phyloP scores from a whole-genome alignment of 2,329 filamentous ascomycete genomes.

The Teratosphaeria viscida region DNA sequence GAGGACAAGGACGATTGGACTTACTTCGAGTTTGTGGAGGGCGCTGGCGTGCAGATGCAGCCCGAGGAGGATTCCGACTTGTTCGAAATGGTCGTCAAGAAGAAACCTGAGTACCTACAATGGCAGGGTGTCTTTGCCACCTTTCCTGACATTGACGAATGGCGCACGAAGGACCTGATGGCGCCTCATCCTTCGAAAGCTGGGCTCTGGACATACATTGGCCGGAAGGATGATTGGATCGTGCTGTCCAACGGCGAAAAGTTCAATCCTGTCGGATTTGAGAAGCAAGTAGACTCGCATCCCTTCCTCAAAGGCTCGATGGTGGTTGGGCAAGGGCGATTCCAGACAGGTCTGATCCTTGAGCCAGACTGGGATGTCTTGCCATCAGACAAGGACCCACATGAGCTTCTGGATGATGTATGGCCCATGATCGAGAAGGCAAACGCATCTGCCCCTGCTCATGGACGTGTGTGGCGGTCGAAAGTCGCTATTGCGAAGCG shows the following conservation, averaged over 20 bases:
- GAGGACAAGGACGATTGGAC: constrained; percentile 2
- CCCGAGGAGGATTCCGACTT: background rate
- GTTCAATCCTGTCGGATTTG: constrained; percentile 14
- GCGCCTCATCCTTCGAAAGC: constrained; percentile 17
- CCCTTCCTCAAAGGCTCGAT: constrained; percentile 19
- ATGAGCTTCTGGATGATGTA: constrained; percentile 30
- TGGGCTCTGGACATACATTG: constrained; percentile 14
- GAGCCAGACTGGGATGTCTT: constrained; percentile 12
- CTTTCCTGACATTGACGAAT: constrained; percentile 23
- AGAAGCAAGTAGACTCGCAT: constrained; percentile 9
- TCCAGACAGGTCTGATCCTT: constrained; percentile 22
- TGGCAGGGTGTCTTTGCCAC: constrained; percentile 1
- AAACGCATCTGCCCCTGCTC: constrained; percentile 31
- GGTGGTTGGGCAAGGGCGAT: constrained; percentile 21
- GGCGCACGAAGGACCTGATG: constrained; percentile 20
- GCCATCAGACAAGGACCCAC: constrained; percentile 7
- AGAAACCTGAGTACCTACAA: background rate
- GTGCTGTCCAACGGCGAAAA: constrained; percentile 23
- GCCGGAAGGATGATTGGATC: constrained; percentile 20
- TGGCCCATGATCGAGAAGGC: constrained; percentile 36
- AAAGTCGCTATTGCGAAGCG: constrained; percentile 33
- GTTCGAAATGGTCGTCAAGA: constrained; percentile 4
- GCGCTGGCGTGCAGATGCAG: constrained; percentile 1
- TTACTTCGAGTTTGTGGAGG: constrained; percentile 1
- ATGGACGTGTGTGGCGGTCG: constrained; percentile 33